phyloP scores from a whole-genome alignment of 306 rosid species.

The Citrullus mucosospermus region DNA sequence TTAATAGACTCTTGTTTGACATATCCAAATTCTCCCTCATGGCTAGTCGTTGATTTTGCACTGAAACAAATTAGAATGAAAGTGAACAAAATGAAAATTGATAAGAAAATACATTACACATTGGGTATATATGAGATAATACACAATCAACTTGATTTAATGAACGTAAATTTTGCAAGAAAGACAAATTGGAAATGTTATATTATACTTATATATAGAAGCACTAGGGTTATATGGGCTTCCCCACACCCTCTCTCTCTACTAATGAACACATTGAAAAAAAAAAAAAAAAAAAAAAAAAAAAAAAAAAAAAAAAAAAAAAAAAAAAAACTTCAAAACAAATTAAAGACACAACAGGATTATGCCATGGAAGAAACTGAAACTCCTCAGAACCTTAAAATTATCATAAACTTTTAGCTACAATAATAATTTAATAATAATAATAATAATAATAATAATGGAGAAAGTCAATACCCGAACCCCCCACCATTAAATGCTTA shows the following conservation, averaged over 20 bases:
- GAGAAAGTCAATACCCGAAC: constrained; percentile 98
- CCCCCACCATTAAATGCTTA: constrained; percentile 32
- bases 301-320: not conserved
- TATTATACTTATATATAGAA: not conserved
- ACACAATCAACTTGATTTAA: not conserved
- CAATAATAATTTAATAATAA: not conserved
- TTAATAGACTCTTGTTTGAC: no score
- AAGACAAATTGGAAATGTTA: not conserved
- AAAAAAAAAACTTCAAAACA: not conserved
- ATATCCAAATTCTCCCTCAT: no score
- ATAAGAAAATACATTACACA: not conserved
- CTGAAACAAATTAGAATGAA: not conserved
- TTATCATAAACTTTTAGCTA: not conserved
- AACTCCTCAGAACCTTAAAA: not conserved
- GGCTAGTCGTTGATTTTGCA: no score
- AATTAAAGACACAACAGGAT: not conserved
- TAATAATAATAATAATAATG: not conserved
- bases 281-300: not conserved
- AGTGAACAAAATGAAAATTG: not conserved
- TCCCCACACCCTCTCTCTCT: not conserved
- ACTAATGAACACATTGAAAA: not conserved
- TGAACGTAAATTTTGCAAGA: not conserved
- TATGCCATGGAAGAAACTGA: not conserved
- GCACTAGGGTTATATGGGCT: not conserved
- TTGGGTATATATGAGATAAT: not conserved